Percentiles rank a stretch among this genome's conserved stretches.
phyloP scores from a whole-genome alignment of 2,329 filamentous ascomycete species.

The Apiospora arundinis region DNA sequence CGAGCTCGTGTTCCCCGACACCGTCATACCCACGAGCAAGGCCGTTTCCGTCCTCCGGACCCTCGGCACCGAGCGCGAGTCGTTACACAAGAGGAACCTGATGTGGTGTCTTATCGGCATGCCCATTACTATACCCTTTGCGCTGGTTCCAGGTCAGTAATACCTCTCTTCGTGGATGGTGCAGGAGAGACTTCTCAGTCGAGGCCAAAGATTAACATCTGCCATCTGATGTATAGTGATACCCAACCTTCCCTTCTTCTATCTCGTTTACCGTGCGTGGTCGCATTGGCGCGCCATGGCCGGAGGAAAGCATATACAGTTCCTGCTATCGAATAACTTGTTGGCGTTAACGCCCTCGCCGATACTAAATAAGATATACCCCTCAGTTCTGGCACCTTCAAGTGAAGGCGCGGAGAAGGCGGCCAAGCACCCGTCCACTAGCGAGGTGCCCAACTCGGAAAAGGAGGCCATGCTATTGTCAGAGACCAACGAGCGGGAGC shows the following conservation, averaged over 20 bases:
- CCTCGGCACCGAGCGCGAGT: constrained; percentile 81
- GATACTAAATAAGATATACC: constrained; percentile 77
- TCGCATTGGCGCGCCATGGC: constrained; percentile 87
- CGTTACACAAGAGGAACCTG: constrained; percentile 77
- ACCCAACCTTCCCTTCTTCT: constrained; percentile 97
- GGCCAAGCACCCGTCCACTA: not conserved
- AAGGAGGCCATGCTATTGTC: constrained; percentile 52
- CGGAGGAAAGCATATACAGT: constrained; percentile 85
- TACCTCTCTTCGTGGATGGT: constrained; percentile 29
- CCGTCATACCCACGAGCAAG: constrained; percentile 68
- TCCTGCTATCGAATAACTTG: constrained; percentile 76
- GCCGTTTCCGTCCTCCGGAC: constrained; percentile 70
- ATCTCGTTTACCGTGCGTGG: constrained; percentile 88
- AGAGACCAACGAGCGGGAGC: constrained; percentile 59
- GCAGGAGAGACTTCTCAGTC: not conserved
- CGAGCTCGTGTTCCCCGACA: constrained; percentile 77
- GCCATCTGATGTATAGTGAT: constrained; percentile 58
- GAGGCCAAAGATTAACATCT: constrained; percentile 27
- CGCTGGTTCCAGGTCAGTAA: constrained; percentile 78
- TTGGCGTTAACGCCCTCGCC: constrained; percentile 70
- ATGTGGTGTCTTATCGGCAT: constrained; percentile 82
- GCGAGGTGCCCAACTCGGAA: not conserved
- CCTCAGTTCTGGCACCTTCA: constrained; percentile 33
- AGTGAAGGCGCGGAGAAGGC: not conserved
- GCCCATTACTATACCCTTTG: constrained; percentile 84